Conservation (phyloP, 345 rosid species). For the Eucalyptus victrix region DNA sequence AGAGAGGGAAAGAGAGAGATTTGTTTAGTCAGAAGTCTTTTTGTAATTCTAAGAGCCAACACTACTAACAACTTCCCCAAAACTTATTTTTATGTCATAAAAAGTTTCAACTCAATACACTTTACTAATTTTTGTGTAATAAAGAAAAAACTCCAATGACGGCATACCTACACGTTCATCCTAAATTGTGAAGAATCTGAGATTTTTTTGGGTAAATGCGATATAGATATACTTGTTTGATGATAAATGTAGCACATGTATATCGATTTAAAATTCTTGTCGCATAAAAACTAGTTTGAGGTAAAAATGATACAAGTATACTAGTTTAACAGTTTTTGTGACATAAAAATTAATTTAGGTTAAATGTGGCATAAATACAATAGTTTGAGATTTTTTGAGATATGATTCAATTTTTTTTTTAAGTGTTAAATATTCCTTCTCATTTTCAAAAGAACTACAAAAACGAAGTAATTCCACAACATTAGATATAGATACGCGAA, state of each 20-base stretch:
- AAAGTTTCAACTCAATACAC: neutral
- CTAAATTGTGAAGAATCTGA: neutral
- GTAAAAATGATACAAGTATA: no score
- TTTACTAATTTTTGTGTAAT: no score
- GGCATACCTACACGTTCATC: neutral
- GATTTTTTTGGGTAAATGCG: neutral
- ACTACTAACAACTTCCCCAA: neutral
- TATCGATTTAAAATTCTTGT: neutral
- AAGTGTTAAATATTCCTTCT: neutral
- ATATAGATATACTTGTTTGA: rapidly evolving
- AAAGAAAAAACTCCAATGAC: no score
- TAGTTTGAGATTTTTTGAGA: neutral
- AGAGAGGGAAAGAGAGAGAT: neutral
- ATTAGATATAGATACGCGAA: neutral
- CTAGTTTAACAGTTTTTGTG: neutral
- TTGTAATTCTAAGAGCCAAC: neutral
- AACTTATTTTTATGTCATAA: neutral
- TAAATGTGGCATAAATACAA: neutral
- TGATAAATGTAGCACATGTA: rapidly evolving
- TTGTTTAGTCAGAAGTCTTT: neutral
- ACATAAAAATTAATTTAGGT: neutral
- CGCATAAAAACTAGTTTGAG: neutral
- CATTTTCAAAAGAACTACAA: neutral
- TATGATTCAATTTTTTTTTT: neutral
- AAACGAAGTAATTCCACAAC: neutral